Conservation (phyloP, 1,284 basidiomycete genomes). For the Irpex rosettiformis region DNA sequence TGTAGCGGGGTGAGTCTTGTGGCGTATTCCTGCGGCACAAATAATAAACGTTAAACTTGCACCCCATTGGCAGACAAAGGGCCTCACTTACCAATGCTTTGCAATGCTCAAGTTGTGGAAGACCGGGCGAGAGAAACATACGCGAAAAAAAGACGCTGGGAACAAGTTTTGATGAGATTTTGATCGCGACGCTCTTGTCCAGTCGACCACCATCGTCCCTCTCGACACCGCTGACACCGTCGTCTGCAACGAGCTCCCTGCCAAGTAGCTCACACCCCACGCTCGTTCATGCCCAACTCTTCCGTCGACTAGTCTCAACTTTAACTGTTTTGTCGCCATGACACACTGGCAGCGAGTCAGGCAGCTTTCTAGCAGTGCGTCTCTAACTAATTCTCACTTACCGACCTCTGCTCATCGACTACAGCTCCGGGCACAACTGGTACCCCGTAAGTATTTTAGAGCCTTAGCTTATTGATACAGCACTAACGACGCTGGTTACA, state of each 20-base stretch:
- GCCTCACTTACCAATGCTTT: no score
- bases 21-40: no score
- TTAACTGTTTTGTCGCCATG: neutral
- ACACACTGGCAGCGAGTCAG: neutral
- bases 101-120: no score
- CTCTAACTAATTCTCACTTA: neutral
- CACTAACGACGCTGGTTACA: no score
- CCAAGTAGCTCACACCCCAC: neutral
- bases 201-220: neutral
- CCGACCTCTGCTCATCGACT: neutral
- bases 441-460: no score
- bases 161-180: neutral
- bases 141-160: neutral
- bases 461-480: no score
- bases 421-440: neutral
- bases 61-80: no score
- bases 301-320: neutral
- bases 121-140: no score
- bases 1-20: no score
- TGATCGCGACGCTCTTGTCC: neutral
- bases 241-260: neutral
- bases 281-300: neutral
- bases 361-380: neutral
- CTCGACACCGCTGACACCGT: neutral
- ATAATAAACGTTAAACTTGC: no score